These are phyloP conservation scores for Tilletia walkeri DNA, from an alignment of 1,284 basidiomycete genomes.

Conservation along the genomic window DNA sequence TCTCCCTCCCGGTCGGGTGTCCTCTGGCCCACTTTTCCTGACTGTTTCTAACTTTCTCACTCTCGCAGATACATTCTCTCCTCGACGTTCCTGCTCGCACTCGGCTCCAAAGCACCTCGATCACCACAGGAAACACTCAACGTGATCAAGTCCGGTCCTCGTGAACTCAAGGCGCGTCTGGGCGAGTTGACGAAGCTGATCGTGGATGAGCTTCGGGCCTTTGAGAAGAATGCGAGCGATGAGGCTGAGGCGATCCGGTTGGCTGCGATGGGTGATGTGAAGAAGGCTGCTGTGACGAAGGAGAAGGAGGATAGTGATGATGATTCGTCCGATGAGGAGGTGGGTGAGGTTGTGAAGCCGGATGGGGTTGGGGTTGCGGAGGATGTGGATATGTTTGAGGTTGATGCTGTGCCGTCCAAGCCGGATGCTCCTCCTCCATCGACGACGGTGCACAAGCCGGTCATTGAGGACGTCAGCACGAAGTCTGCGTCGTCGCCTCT, in stretches of 20 bases:
- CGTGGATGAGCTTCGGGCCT: conserved; percentile 31
- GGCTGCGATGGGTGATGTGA: not conserved
- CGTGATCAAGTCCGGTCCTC: conserved; percentile 32
- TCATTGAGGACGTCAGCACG: conserved; percentile 4
- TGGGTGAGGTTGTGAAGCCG: not conserved
- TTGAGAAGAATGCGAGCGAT: conserved; percentile 20
- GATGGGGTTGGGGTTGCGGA: not conserved
- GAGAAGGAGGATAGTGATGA: not conserved
- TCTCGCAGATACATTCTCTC: conserved; percentile 33
- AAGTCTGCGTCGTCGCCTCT: conserved; percentile 9
- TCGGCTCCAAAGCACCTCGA: conserved; percentile 43
- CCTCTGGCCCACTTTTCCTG: too few species aligned
- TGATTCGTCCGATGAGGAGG: not conserved
- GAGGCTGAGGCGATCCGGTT: conserved; percentile 6
- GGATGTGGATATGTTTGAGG: conserved; percentile 17
- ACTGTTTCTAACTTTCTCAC: not conserved
- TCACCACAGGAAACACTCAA: conserved; percentile 32
- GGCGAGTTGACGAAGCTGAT: conserved; percentile 39
- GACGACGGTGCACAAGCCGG: not conserved
- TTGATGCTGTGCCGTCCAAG: not conserved
- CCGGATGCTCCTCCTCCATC: not conserved
- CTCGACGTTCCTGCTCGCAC: conserved; percentile 34
- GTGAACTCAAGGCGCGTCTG: conserved; percentile 32
- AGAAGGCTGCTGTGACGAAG: not conserved
- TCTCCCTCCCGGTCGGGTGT: too few species aligned